A percentile compares a stretch with the other conserved stretches of the same genome.
Evolutionary conservation across 2,329 filamentous ascomycete species (phyloP).

Genomic region (Aschersonia sp.): DNA sequence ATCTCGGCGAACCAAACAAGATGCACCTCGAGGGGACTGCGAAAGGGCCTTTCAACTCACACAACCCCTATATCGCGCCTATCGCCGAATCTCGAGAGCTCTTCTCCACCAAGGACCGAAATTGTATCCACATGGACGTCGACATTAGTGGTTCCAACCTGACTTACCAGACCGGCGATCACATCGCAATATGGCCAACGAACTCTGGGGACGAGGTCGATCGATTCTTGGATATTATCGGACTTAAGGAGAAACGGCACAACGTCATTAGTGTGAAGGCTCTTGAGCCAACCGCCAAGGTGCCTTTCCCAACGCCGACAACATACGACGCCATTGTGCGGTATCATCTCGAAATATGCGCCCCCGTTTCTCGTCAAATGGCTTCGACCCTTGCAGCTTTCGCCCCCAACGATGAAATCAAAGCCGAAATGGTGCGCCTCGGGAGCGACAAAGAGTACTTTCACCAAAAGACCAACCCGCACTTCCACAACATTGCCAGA

Average conservation of each 20-base stretch:
- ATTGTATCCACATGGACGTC: conserved; percentile 94
- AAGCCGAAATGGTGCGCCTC: conserved; percentile 77
- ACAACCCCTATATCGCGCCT: conserved; percentile 94
- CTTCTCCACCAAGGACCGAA: conserved; percentile 78
- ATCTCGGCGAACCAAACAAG: conserved; percentile 91
- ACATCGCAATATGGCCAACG: conserved; percentile 94
- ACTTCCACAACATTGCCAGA: conserved; percentile 82
- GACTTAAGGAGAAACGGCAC: conserved; percentile 62
- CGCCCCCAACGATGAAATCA: conserved; percentile 69
- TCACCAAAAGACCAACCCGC: conserved; percentile 65
- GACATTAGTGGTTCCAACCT: conserved; percentile 83
- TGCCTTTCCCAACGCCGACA: conserved; percentile 92
- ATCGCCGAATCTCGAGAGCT: conserved; percentile 84
- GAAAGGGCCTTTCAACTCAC: conserved; percentile 86
- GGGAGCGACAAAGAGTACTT: conserved; percentile 94
- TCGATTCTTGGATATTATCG: conserved; percentile 69
- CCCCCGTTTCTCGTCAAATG: conserved; percentile 92
- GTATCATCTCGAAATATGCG: conserved; percentile 95
- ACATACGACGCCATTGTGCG: conserved; percentile 88
- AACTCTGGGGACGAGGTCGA: conserved; percentile 90
- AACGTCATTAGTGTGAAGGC: conserved; percentile 79
- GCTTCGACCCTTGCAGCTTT: conserved; percentile 78
- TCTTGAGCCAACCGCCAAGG: conserved; percentile 88
- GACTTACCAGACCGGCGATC: conserved; percentile 90
- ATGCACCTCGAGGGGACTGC: conserved; percentile 76